phyloP scores from a whole-genome alignment of 1,284 basidiomycete genomes.

The Irpex lacteus region DNA sequence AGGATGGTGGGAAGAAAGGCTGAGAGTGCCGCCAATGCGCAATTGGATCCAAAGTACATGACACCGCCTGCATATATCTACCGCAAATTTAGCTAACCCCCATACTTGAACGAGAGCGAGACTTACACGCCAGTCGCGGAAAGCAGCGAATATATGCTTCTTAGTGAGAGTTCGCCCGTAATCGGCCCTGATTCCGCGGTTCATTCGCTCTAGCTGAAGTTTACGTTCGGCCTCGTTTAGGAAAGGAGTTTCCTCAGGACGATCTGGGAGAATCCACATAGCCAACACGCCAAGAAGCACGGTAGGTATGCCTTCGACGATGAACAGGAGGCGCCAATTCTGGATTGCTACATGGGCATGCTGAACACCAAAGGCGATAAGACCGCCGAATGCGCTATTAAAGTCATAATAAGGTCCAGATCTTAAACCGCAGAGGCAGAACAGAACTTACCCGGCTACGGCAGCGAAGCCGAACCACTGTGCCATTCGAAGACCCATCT shows the following conservation, averaged over 20 bases:
- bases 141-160: conserved; percentile 59
- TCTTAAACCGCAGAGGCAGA: neutral
- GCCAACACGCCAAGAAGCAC: conserved; percentile 67
- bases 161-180: conserved; percentile 64
- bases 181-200: conserved; percentile 66
- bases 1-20: conserved; percentile 88
- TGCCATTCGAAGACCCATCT: conserved; percentile 71
- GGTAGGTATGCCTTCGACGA: conserved; percentile 74
- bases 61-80: conserved; percentile 62
- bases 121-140: conserved; percentile 68
- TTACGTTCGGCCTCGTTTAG: conserved; percentile 72
- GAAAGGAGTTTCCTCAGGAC: conserved; percentile 74
- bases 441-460: conserved; percentile 50
- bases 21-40: conserved; percentile 73
- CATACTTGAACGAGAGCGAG: no score
- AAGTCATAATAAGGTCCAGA: neutral
- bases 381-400: conserved; percentile 62
- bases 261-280: conserved; percentile 66
- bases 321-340: conserved; percentile 71
- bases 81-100: neutral
- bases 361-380: conserved; percentile 72
- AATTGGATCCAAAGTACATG: conserved; percentile 80
- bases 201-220: conserved; percentile 73
- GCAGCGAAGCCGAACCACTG: conserved; percentile 81
- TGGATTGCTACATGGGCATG: conserved; percentile 47